A percentile compares a stretch with the other conserved stretches of the same genome.
These are phyloP conservation scores for Madurella mycetomatis DNA, from an alignment of 2,329 filamentous ascomycete species.

Conservation along the genomic window DNA sequence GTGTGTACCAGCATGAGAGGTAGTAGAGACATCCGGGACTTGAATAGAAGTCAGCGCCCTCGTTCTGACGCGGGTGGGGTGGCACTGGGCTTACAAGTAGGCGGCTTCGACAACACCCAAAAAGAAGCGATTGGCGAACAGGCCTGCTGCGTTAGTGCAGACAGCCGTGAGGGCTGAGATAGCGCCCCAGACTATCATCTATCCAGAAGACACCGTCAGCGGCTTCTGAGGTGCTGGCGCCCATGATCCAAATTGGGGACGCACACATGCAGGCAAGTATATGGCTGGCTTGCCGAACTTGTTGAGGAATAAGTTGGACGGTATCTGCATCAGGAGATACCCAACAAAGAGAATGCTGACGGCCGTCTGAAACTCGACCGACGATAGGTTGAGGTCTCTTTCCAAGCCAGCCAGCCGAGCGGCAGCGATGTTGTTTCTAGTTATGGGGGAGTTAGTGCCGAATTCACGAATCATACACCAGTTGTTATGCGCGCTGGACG, in stretches of 20 bases:
- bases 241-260: slow-evolving; percentile 7
- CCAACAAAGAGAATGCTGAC: slow-evolving; percentile 50
- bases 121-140: slow-evolving; percentile 41
- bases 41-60: slow-evolving; percentile 21
- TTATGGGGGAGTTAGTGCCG: neutral
- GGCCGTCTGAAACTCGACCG: slow-evolving; percentile 35
- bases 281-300: slow-evolving; percentile 46
- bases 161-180: slow-evolving; percentile 41
- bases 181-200: slow-evolving; percentile 48
- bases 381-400: slow-evolving; percentile 39
- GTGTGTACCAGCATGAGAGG: slow-evolving; percentile 59
- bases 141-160: slow-evolving; percentile 33
- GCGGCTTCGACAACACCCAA: slow-evolving; percentile 41
- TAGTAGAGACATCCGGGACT: slow-evolving; percentile 48
- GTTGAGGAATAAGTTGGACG: slow-evolving; percentile 49
- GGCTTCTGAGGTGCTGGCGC: too few species aligned
- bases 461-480: too few species aligned
- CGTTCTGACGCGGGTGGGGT: slow-evolving; percentile 1
- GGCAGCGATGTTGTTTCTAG: slow-evolving; percentile 37
- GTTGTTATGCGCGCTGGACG: slow-evolving; percentile 1
- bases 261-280: slow-evolving; percentile 42
- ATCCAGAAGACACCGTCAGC: neutral
- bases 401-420: slow-evolving; percentile 44
- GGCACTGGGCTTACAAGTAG: slow-evolving; percentile 25
- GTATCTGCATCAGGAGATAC: slow-evolving; percentile 49